Conservation (phyloP, 2,329 filamentous ascomycete genomes). For the Fusarium kyushuense region DNA sequence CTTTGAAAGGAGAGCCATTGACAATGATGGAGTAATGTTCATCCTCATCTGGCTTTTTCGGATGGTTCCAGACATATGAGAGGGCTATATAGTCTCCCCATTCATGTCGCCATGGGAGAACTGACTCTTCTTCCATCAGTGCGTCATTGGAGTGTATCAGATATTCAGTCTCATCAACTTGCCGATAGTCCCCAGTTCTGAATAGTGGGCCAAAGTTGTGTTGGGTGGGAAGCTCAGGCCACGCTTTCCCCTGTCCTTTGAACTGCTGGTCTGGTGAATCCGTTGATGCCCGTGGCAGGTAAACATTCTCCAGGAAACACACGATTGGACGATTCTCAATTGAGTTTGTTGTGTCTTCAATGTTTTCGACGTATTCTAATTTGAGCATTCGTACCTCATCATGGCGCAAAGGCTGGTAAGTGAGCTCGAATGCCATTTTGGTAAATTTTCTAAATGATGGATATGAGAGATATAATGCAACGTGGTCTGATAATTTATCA, state of each 20-base stretch:
- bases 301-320: neutral
- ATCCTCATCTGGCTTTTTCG: neutral
- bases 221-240: neutral
- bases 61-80: neutral
- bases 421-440: neutral
- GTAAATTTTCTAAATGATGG: too few species aligned
- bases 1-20: neutral
- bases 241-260: neutral
- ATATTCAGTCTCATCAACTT: accelerated
- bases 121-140: accelerated
- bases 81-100: conserved; percentile 18
- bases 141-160: neutral
- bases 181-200: neutral
- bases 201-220: neutral
- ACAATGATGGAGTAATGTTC: neutral
- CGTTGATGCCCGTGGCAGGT: neutral
- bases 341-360: neutral
- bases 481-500: neutral
- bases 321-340: neutral
- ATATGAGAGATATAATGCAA: too few species aligned
- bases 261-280: neutral
- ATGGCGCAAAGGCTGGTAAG: neutral
- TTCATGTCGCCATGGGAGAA: neutral
- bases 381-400: neutral
- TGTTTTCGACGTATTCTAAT: too few species aligned